Base-by-base conservation (phyloP, 495 filamentous ascomycete genomes). In the Aspergillus haitiensis region DNA sequence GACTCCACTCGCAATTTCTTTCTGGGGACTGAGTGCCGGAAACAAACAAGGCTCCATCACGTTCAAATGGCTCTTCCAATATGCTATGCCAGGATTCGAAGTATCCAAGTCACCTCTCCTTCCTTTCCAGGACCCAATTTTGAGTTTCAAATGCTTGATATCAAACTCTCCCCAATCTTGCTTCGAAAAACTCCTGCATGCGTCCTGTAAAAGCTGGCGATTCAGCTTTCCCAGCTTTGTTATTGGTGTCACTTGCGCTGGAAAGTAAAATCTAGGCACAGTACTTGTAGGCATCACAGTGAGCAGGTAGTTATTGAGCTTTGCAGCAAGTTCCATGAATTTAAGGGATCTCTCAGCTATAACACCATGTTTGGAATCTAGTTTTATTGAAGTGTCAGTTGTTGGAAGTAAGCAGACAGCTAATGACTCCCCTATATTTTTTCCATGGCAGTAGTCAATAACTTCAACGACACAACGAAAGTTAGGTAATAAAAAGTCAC, bases 261-360 rank as follows among this genome's bases (percentile, higher is more conserved):
- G 83, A 40, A 89, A 78, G 31, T 83, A 87, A 3, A 78, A 74
- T 21, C 78, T 76, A 11, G 86, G 86, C 9, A 87, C 74, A 80
- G 86, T 87, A 64, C 80, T 82, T 27, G 53, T 51, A 12, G 78
- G 70, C 15, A 76, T 60, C 3, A 52, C 51, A 32, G 57, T 65
- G 1, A 58, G 60, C 18, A 81, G 58, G 45, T 70, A 47, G 4
- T 59, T 49, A 47, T 75, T 60, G 9, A 76, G 13, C 34, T 59
- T 58, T 0, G 56, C 36, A 35, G 64, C 55, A 6, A 59, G 51
- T 2, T 61, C 32, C 31, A 67, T 67, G 40, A 71, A 47, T 3
- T 67, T 55, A 12, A 60, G 34, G 0, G 63, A 62, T 5, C 64
- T 58, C 3, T 52, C 50, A 4, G 60, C 57, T 7, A 76, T 58